phyloP scores from a whole-genome alignment of 176 grass and related monocot species.

The Rhynchospora breviuscula region DNA sequence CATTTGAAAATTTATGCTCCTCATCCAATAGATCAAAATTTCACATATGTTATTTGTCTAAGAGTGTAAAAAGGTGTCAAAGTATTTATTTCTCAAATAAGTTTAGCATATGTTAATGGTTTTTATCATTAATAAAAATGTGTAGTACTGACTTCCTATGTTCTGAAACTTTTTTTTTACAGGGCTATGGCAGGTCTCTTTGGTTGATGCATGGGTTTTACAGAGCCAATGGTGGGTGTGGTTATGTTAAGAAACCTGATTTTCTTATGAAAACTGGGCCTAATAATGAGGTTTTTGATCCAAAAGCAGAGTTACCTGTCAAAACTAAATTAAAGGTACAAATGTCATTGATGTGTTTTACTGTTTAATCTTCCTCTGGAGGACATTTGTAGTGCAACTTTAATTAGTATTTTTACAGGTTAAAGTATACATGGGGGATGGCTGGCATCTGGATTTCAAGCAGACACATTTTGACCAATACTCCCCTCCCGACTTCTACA shows the following conservation, averaged over 20 bases:
- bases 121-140: not conserved
- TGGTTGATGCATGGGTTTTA: conserved; percentile 97
- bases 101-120: not conserved
- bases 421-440: conserved; percentile 92
- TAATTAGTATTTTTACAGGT: conserved; percentile 37
- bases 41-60: no score
- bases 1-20: not conserved
- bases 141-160: not conserved
- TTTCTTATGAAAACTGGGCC: conserved; percentile 73
- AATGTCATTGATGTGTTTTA: not conserved
- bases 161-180: conserved; percentile 3
- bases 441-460: conserved; percentile 77
- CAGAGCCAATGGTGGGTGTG: conserved; percentile 77
- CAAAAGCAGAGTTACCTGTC: conserved; percentile 63
- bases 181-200: conserved; percentile 89
- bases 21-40: not conserved
- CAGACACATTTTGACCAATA: conserved; percentile 76
- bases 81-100: conserved; percentile 9
- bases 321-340: conserved; percentile 49
- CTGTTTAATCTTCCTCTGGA: not conserved
- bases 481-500: conserved; percentile 94
- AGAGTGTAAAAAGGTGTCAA: not conserved
- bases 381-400: not conserved
- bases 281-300: conserved; percentile 73
- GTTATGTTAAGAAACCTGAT: conserved; percentile 91